Evolutionary conservation across 2,329 filamentous ascomycete species (phyloP), one percentile per base, ranked within the genome.

Genomic region (Magnaporthales sp.): DNA sequence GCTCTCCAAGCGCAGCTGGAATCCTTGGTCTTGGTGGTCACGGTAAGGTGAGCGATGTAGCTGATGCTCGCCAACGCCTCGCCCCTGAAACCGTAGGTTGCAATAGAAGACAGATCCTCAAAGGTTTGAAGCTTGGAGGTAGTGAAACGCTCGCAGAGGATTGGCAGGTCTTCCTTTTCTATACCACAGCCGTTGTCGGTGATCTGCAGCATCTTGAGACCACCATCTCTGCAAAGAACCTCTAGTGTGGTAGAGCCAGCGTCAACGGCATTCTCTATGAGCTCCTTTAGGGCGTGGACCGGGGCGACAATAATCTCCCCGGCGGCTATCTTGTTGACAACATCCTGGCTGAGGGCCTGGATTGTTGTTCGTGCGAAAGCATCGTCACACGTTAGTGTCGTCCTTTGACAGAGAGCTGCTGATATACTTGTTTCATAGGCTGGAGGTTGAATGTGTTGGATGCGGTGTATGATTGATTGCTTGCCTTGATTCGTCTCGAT

Each of bases 291-390:
- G 3, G 96, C 95, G 77, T 99, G 92, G 30, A 97, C 93, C 0
- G 95, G 96, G 2, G 95, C 94, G 63, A 99, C 93, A 68, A 99
- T 99, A 73, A 99, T 99, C 77, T 99, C 95, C 24, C 95, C 95
- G 0, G 95, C 95, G 0, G 95, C 95, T 71, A 99, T 99, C 77
- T 98, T 99, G 82, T 98, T 99, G 70, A 99, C 91, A 26, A 99
- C 95, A 79, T 95, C 90, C 69, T 91, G 89, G 73, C 96, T 91
- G 29, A 99, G 85, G 15, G 94, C 91, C 89, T 96, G 73, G 10
- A 7, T 60, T 11, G 24, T 15, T 10, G 15, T 26, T 60, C 13
- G 29, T 6, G 24, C 10, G 56, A 13, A 15, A 7, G 10, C 9
- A 19, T n/a, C n/a, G n/a, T 10, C 56, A 26, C 24, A 26, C 24